Percentiles rank a stretch among this genome's conserved stretches.
Evolutionary conservation across 148 eudicot genomes (phyloP).

Genomic region (Cornus kousa): DNA sequence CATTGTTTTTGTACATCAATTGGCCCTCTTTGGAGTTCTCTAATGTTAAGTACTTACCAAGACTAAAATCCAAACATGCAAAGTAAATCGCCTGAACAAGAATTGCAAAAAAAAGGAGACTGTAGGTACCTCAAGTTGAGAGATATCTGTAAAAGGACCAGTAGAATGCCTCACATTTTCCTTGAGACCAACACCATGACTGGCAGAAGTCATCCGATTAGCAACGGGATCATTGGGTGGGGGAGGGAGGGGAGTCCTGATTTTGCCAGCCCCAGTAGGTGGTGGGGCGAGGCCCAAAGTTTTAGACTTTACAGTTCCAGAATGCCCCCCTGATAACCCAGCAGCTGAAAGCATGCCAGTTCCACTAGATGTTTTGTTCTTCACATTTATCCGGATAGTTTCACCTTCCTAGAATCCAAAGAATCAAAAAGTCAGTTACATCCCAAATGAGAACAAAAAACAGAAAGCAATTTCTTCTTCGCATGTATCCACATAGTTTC

Average conservation of each 20-base stretch:
- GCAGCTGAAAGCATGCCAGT: constrained; percentile 83
- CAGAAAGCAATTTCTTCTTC: too few relatives aligned
- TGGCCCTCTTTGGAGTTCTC: neutral
- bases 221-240: constrained; percentile 97
- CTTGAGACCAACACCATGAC: constrained; percentile 25
- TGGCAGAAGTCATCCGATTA: constrained; percentile 52
- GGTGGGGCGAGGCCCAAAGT: constrained; percentile 73
- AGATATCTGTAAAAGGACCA: constrained; percentile 79
- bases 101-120: neutral
- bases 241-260: constrained; percentile 87
- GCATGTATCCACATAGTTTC: too few relatives aligned
- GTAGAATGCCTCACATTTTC: constrained; percentile 34
- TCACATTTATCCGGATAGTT: constrained; percentile 93
- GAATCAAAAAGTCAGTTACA: neutral
- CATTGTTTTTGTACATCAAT: too few relatives aligned
- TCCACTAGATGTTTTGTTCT: constrained; percentile 80
- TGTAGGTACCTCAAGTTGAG: constrained; percentile 73
- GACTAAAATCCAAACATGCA: too few relatives aligned
- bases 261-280: constrained; percentile 58
- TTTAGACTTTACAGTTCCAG: constrained; percentile 61
- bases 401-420: constrained; percentile 79
- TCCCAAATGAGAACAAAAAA: neutral
- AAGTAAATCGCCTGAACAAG: neutral
- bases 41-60: too few relatives aligned
- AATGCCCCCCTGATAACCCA: constrained; percentile 49